phyloP scores from a whole-genome alignment of 176 grass and related monocot genomes.

The Miscanthus lutarioriparius region DNA sequence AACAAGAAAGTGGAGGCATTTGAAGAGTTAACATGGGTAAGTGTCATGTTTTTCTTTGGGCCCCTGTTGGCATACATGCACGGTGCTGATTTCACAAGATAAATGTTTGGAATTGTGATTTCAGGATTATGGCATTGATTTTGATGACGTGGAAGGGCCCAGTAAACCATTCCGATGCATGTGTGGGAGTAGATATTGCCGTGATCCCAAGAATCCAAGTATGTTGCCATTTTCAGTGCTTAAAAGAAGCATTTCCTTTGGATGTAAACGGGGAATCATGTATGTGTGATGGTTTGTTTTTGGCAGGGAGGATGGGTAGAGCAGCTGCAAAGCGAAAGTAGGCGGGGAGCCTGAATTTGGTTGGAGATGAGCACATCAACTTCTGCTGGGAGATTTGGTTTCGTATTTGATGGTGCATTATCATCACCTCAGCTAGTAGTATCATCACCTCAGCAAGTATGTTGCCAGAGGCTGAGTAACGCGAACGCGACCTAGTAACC shows the following conservation, averaged over 20 bases:
- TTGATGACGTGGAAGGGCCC: neutral
- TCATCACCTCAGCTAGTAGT: no score
- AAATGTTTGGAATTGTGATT: conserved; percentile 12
- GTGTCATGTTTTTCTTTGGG: neutral
- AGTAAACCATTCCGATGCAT: conserved; percentile 41
- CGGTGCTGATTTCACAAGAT: neutral
- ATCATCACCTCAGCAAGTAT: no score
- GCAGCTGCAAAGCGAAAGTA: conserved; percentile 14
- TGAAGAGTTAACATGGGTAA: conserved; percentile 88
- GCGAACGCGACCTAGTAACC: neutral
- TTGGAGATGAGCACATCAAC: neutral
- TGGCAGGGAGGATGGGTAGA: conserved; percentile 38
- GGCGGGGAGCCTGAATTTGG: neutral
- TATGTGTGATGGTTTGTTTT: neutral
- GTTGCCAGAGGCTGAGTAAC: neutral
- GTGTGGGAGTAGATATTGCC: conserved; percentile 38
- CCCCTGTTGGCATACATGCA: neutral
- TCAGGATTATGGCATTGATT: conserved; percentile 47
- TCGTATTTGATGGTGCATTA: neutral
- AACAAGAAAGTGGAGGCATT: conserved; percentile 75
- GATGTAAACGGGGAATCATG: neutral
- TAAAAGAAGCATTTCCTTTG: neutral
- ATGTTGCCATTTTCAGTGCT: neutral
- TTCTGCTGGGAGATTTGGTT: neutral
- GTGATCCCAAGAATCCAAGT: conserved; percentile 30